phyloP scores from a whole-genome alignment of 2,329 filamentous ascomycete species.

The Amauroascus verrucosus region DNA sequence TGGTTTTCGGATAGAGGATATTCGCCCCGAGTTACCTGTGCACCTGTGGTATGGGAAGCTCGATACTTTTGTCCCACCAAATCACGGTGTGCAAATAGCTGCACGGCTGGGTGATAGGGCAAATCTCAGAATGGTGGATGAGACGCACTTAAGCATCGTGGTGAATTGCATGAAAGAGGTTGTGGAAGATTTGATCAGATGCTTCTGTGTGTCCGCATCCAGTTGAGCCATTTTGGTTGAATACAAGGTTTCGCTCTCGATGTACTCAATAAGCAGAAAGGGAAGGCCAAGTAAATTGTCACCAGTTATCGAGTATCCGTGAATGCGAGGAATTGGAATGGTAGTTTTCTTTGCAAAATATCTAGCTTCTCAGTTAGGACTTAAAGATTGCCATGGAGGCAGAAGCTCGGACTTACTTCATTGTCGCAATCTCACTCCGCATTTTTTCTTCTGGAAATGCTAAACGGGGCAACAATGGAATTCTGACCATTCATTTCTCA shows the following conservation, averaged over 20 bases:
- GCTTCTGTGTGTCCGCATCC: too few species aligned
- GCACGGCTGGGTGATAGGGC: constrained; percentile 24
- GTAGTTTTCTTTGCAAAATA: constrained; percentile 16
- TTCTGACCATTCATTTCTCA: constrained; percentile 3
- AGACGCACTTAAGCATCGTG: constrained; percentile 24
- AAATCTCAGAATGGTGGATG: constrained; percentile 25
- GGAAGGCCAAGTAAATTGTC: constrained; percentile 12
- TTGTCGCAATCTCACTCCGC: constrained; percentile 6
- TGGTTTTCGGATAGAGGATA: constrained; percentile 30
- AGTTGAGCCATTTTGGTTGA: neutral
- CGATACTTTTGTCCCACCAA: constrained; percentile 27
- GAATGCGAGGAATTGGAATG: constrained; percentile 16
- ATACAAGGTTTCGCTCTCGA: constrained; percentile 6
- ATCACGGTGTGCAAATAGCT: constrained; percentile 27
- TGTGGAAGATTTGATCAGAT: neutral
- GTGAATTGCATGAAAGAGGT: too few species aligned
- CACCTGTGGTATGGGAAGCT: constrained; percentile 31
- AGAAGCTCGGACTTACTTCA: constrained; percentile 1
- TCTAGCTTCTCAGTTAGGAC: neutral
- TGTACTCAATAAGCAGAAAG: constrained; percentile 10
- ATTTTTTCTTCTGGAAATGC: neutral
- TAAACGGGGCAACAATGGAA: constrained; percentile 11
- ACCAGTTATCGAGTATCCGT: constrained; percentile 8
- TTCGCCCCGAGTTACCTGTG: constrained; percentile 27
- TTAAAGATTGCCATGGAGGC: neutral